These are phyloP conservation scores for Russula abietina DNA, from an alignment of 768 basidiomycete genomes.

Conservation along the genomic window DNA sequence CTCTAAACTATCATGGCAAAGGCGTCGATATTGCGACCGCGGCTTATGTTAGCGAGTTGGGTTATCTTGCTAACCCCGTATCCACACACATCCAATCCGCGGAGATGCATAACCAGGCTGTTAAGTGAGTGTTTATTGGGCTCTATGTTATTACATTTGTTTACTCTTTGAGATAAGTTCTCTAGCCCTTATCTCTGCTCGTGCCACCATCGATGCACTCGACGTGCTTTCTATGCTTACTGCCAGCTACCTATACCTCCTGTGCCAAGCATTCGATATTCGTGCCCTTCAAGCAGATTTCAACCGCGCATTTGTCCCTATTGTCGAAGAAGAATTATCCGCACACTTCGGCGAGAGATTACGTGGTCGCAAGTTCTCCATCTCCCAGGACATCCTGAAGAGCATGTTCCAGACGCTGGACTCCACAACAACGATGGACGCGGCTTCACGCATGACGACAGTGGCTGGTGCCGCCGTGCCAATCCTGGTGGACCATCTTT, in stretches of 20 bases:
- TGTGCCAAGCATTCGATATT: constrained; percentile 83
- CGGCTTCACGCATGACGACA: constrained; percentile 58
- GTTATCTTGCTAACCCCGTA: constrained; percentile 76
- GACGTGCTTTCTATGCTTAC: constrained; percentile 72
- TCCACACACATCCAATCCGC: constrained; percentile 81
- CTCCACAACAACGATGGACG: constrained; percentile 66
- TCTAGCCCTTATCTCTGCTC: constrained; percentile 75
- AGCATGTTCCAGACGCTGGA: constrained; percentile 53
- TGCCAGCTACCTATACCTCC: constrained; percentile 68
- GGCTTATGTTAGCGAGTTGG: constrained; percentile 77
- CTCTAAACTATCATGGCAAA: constrained; percentile 77
- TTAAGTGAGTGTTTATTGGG: constrained; percentile 54
- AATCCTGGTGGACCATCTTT: constrained; percentile 57
- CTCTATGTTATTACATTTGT: not conserved
- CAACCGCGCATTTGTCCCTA: constrained; percentile 40
- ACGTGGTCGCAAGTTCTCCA: constrained; percentile 30
- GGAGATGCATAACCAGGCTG: constrained; percentile 89
- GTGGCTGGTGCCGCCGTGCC: constrained; percentile 58
- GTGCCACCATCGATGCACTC: constrained; percentile 70
- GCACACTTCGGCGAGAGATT: constrained; percentile 40
- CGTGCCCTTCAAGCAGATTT: constrained; percentile 71
- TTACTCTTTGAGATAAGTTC: constrained; percentile 44
- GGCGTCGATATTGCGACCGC: constrained; percentile 81
- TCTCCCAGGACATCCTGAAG: constrained; percentile 37
- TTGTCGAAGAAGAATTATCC: constrained; percentile 47